Base-by-base conservation (phyloP, 371 early-diverging fungal genomes). In the Umbelopsis sp. region DNA sequence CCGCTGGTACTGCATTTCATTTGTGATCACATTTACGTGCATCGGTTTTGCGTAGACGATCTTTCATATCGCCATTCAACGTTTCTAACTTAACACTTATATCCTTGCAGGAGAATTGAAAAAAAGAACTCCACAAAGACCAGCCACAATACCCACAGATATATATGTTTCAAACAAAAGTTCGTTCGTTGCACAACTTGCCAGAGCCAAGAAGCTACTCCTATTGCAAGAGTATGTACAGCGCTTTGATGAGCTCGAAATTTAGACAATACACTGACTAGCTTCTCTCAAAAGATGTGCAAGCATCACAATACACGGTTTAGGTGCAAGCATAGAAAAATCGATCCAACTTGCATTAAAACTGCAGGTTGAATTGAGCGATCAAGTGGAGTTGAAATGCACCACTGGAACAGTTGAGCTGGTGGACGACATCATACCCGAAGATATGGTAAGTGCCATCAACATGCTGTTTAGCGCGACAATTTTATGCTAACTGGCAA, bases 321-420 rank as follows among this genome's bases (percentile, higher is more conserved):
- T 93, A 63, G 92, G 93, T n/a, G 91, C 90, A 3, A 86, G 88
- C 65, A 76, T 93, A 10, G 66, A 70, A 10, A 79, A 82, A 14
- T 87, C 92, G 0, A 79, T 87, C 46, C 69, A 79, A 9, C 78
- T 91, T 38, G 88, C 92, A 4, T 70, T 78, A 32, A 76, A 77
- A 10, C 74, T 78, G 6, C 83, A 87, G 66, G 72, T 74, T 44
- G 78, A 74, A 3, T 63, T 87, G 22, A 72, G 79, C 44, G 71
- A 81, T 66, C 83, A 86, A 69, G 74, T 86, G 22, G 67, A 76
- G 5, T 65, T 87, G 57, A 78, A 80, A 25, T 78, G 80, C 20
- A 80, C 76, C 2, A 87, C 87, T 10, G 79, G 78, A 37, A 86
- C 86, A 14, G 80, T 86, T 9, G 69, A 71, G 4, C 63, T 89